phyloP scores from a whole-genome alignment of 148 eudicot species.

The Dianthus caryophyllus region DNA sequence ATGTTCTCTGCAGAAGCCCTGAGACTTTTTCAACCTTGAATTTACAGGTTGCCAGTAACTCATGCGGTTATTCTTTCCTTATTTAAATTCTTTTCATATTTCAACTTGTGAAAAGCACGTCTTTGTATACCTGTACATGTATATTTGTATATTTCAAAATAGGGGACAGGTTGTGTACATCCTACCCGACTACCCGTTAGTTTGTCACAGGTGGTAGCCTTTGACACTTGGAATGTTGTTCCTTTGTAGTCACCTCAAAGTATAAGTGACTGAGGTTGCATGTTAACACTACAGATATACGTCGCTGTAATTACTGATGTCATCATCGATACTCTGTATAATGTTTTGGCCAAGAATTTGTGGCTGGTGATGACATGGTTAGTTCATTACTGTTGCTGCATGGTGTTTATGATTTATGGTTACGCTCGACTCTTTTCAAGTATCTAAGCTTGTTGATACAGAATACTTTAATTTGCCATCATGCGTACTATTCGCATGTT shows the following conservation, averaged over 20 bases:
- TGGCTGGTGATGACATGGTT: conserved; percentile 17
- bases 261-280: conserved; percentile 3
- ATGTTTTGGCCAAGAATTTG: neutral
- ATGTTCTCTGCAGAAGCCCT: conserved; percentile 84
- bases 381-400: neutral
- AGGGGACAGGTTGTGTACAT: neutral
- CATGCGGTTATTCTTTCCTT: neutral
- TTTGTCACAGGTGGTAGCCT: neutral
- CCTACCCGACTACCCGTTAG: neutral
- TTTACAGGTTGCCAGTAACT: conserved; percentile 21
- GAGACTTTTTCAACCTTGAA: conserved; percentile 26
- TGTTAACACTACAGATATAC: neutral
- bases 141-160: neutral
- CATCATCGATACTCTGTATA: conserved; percentile 15
- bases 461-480: neutral
- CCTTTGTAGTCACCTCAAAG: neutral
- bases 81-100: neutral
- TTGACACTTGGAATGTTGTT: neutral
- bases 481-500: neutral
- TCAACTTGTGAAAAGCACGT: neutral
- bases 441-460: neutral
- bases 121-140: too few species aligned
- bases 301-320: neutral
- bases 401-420: neutral
- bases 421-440: conserved; percentile 8